These are phyloP conservation scores for Posidonia australis DNA, from an alignment of 106 monocot genomes.

Conservation along the genomic window DNA sequence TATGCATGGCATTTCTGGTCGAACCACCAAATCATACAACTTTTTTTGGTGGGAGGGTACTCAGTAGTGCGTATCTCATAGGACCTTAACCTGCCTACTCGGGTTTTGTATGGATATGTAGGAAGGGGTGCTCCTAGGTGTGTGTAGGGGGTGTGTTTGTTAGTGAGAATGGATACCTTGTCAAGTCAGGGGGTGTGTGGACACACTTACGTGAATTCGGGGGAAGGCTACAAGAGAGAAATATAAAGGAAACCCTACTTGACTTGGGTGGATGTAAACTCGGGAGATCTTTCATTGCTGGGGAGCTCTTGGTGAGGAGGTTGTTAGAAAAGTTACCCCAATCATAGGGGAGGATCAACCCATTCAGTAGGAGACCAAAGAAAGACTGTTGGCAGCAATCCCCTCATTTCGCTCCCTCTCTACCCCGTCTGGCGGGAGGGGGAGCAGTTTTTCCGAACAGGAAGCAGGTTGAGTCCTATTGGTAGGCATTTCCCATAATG, in stretches of 20 bases:
- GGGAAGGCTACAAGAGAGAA: too few species aligned
- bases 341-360: too few species aligned
- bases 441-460: background rate
- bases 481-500: slow-evolving; percentile 13
- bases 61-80: slow-evolving; percentile 18
- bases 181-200: slow-evolving; percentile 2
- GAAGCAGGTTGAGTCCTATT: slow-evolving; percentile 5
- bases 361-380: too few species aligned
- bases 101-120: slow-evolving; percentile 24
- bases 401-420: too few species aligned
- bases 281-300: too few species aligned
- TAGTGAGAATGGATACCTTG: slow-evolving; percentile 2
- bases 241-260: too few species aligned
- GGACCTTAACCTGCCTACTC: slow-evolving; percentile 18
- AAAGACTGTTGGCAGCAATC: too few species aligned
- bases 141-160: slow-evolving; percentile 14
- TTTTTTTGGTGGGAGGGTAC: slow-evolving; percentile 19
- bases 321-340: too few species aligned
- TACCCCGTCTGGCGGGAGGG: background rate
- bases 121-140: slow-evolving; percentile 23
- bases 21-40: slow-evolving; percentile 19
- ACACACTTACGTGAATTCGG: background rate
- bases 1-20: slow-evolving; percentile 16
- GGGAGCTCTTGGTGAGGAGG: too few species aligned
- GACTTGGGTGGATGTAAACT: too few species aligned